Percentiles rank a stretch among this genome's conserved stretches.
phyloP scores from a whole-genome alignment of 305 asterid genomes.

The Plantago lanceolata region DNA sequence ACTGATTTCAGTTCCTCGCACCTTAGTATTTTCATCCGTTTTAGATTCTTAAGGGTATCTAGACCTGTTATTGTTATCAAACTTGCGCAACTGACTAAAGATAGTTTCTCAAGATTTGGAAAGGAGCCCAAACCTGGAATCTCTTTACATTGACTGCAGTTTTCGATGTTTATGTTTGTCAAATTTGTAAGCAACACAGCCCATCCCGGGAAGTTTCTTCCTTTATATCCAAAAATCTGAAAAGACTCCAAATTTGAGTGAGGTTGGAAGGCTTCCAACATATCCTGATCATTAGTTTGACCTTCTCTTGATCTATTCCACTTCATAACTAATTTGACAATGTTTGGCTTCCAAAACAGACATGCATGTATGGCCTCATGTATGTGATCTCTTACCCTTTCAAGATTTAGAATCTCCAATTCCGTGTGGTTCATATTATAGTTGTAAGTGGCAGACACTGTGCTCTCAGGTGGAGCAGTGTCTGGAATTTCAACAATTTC shows the following conservation, averaged over 20 bases:
- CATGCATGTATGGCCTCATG: no score
- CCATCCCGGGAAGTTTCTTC: neutral
- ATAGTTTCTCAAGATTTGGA: neutral
- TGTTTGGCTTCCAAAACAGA: no score
- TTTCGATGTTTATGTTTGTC: neutral
- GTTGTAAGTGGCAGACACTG: slow-evolving; percentile 15
- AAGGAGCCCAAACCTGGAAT: slow-evolving; percentile 5
- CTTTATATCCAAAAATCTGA: neutral
- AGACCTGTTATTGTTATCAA: slow-evolving; percentile 11
- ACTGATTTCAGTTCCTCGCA: slow-evolving; percentile 12
- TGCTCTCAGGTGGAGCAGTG: neutral
- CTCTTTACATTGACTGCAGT: neutral
- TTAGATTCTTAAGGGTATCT: neutral
- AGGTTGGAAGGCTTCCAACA: neutral
- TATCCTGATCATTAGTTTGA: neutral
- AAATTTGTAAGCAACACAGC: neutral
- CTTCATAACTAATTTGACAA: neutral
- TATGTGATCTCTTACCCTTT: slow-evolving; percentile 17
- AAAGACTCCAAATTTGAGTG: neutral
- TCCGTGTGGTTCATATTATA: slow-evolving; percentile 27
- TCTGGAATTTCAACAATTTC: slow-evolving; percentile 10
- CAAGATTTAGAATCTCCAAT: slow-evolving; percentile 22
- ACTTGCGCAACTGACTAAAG: neutral
- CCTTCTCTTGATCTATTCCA: slow-evolving; percentile 6
- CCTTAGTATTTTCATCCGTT: neutral